Evolutionary conservation across 768 basidiomycete genomes (phyloP).

Genomic region (Tulasnella sp.): DNA sequence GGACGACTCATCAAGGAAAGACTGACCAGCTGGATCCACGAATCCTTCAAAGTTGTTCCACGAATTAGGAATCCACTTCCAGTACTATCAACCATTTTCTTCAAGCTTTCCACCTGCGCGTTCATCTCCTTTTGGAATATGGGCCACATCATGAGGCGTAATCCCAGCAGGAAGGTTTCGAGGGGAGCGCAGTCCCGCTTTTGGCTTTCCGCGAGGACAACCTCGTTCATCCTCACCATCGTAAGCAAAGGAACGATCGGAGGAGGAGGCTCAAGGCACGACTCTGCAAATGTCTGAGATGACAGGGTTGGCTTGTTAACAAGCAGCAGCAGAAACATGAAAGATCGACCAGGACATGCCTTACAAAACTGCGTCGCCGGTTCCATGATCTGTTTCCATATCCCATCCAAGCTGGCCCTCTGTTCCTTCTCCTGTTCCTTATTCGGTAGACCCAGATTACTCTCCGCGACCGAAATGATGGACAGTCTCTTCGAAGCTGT

Average conservation of each 20-base stretch:
- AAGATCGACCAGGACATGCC: slow-evolving; percentile 42
- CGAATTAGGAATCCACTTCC: slow-evolving; percentile 29
- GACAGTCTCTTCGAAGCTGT: slow-evolving; percentile 10
- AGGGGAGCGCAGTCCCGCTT: slow-evolving; percentile 73
- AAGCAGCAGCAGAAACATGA: neutral
- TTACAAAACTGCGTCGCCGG: slow-evolving; percentile 84
- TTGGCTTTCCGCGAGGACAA: slow-evolving; percentile 69
- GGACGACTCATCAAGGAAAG: slow-evolving; percentile 30
- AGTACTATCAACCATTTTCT: slow-evolving; percentile 73
- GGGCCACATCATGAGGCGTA: slow-evolving; percentile 89
- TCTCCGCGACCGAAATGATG: neutral
- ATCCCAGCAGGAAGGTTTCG: slow-evolving; percentile 72
- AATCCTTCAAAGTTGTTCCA: slow-evolving; percentile 20
- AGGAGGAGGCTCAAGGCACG: slow-evolving; percentile 68
- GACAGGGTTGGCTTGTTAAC: neutral
- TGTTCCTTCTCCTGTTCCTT: slow-evolving; percentile 41
- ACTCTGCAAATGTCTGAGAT: slow-evolving; percentile 37
- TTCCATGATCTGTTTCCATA: slow-evolving; percentile 93
- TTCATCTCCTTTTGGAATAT: slow-evolving; percentile 87
- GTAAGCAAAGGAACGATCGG: slow-evolving; percentile 74
- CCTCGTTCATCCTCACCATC: slow-evolving; percentile 89
- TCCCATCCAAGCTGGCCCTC: slow-evolving; percentile 53
- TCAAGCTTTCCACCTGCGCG: slow-evolving; percentile 75
- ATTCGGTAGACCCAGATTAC: neutral
- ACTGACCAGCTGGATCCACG: slow-evolving; percentile 16